A percentile compares a stretch with the other conserved stretches of the same genome.
Conservation (phyloP, 2,329 filamentous ascomycete genomes). For the Claviceps pusilla region DNA sequence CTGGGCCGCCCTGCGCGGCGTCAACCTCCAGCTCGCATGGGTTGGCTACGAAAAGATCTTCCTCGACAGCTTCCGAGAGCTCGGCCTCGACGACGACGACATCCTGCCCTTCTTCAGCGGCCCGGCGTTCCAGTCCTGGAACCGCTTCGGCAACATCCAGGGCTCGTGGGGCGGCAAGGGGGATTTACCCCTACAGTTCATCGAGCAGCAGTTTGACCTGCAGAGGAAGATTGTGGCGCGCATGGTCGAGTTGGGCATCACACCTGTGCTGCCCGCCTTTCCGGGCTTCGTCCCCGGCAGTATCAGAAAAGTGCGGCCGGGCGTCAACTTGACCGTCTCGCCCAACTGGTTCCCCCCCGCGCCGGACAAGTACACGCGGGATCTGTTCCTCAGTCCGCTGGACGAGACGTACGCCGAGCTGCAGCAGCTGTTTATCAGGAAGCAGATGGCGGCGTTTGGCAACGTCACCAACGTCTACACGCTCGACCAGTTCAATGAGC, state of each 20-base stretch:
- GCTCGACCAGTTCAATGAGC: slow-evolving; percentile 39
- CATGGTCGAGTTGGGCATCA: slow-evolving; percentile 39
- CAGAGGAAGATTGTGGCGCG: slow-evolving; percentile 32
- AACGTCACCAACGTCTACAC: slow-evolving; percentile 34
- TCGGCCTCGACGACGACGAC: slow-evolving; percentile 28
- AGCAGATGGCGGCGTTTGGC: slow-evolving; percentile 30
- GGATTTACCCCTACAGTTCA: slow-evolving; percentile 28
- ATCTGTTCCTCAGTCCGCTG: slow-evolving; percentile 31
- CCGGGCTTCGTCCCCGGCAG: slow-evolving; percentile 33
- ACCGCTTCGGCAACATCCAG: slow-evolving; percentile 39
- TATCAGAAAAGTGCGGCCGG: slow-evolving; percentile 25
- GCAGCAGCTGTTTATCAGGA: slow-evolving; percentile 29
- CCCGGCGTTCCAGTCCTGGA: slow-evolving; percentile 37
- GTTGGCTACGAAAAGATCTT: slow-evolving; percentile 36
- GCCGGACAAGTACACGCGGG: slow-evolving; percentile 25
- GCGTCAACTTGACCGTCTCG: slow-evolving; percentile 27
- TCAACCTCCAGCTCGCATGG: slow-evolving; percentile 38
- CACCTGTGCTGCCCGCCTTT: slow-evolving; percentile 34
- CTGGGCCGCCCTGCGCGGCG: slow-evolving; percentile 35
- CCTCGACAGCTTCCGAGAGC: slow-evolving; percentile 29
- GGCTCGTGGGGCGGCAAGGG: slow-evolving; percentile 28
- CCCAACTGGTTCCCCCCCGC: slow-evolving; percentile 22
- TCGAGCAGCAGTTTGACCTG: slow-evolving; percentile 30
- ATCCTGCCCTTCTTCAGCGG: slow-evolving; percentile 32
- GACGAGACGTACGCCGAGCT: slow-evolving; percentile 27